Evolutionary conservation across 2,329 filamentous ascomycete species (phyloP), one percentile per base, ranked within the genome.

Genomic region (Colletotrichum eremochloae): DNA sequence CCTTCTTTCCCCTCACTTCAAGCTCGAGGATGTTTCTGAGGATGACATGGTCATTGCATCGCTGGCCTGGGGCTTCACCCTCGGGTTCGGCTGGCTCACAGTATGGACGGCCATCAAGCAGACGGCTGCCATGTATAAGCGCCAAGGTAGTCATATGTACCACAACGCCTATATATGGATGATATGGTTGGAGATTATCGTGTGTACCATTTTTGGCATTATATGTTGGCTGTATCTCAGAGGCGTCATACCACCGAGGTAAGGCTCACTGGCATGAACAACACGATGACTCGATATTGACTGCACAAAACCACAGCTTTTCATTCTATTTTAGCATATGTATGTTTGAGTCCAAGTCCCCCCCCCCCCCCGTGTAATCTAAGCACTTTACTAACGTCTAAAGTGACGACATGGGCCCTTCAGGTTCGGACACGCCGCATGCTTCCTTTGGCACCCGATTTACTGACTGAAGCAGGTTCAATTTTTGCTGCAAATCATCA

Each of bases 401-500:
- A 15, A 75, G 75, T 78, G 82, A 74, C 77, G 58, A 58, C 82
- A 71, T 85, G 85, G 84, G 78, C 80, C 1, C 72, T 85, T 0
- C 82, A 72, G 64, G 68, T 69, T 50, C 36, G 52, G 33, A 20
- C 11, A 9, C 20, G 24, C 24, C n/a, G 15, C 56, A 29, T 9
- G 20, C 18, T n/a, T 8, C 12, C 29, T 12, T n/a, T 48, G 1
- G 8, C 11, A n/a, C 2, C 9, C 36, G 24, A 18, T 8, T 40
- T 42, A 2, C 66, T 68, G 29, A 69, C 67, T 33, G 1, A 4
- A 44, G 15, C 60, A 86, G 74, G 82, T 88, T 12, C 87, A 88
- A 60, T 81, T 86, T 7, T 77, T 88, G 0, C 83, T 87, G 42
- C 86, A 88, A 67, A 88, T 88, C 50, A 88, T 89, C 73, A 83